Percentiles rank a stretch among this genome's conserved stretches.
phyloP scores from a whole-genome alignment of 2,329 filamentous ascomycete genomes.

The Beauveria sp. region DNA sequence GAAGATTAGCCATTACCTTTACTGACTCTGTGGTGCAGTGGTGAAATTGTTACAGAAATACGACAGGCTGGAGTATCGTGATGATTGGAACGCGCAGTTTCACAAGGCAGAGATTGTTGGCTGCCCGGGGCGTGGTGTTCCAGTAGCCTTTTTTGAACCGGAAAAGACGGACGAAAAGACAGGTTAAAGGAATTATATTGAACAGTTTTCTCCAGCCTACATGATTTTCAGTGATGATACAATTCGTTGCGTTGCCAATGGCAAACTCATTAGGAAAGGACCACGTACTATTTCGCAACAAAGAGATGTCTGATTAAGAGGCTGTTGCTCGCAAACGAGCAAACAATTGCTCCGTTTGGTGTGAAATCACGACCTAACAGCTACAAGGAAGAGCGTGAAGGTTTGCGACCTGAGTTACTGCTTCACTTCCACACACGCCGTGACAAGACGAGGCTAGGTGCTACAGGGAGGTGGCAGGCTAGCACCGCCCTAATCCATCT shows the following conservation, averaged over 20 bases:
- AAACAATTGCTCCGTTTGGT: too few species aligned
- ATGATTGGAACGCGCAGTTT: conserved; percentile 36
- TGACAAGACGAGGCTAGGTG: too few species aligned
- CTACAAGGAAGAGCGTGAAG: too few species aligned
- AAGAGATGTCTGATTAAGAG: neutral
- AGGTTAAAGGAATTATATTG: neutral
- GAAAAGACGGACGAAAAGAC: neutral
- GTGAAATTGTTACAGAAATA: conserved; percentile 53
- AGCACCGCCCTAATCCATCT: neutral
- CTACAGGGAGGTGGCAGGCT: too few species aligned
- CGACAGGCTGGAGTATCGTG: conserved; percentile 41
- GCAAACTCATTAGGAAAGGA: neutral
- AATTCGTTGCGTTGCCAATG: neutral
- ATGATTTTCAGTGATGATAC: neutral
- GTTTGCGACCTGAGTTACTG: too few species aligned
- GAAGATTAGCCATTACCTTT: neutral
- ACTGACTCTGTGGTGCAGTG: conserved; percentile 22
- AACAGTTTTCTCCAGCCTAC: neutral
- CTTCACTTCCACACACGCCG: too few species aligned
- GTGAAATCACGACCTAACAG: too few species aligned
- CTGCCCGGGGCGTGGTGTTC: conserved; percentile 33
- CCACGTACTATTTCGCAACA: neutral
- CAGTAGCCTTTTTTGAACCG: conserved; percentile 30
- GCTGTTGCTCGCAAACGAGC: neutral
- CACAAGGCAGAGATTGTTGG: conserved; percentile 38